Evolutionary conservation across 2,329 filamentous ascomycete species (phyloP), one percentile per base, ranked within the genome.

Genomic region (Phyllosticta paracitricarpa): DNA sequence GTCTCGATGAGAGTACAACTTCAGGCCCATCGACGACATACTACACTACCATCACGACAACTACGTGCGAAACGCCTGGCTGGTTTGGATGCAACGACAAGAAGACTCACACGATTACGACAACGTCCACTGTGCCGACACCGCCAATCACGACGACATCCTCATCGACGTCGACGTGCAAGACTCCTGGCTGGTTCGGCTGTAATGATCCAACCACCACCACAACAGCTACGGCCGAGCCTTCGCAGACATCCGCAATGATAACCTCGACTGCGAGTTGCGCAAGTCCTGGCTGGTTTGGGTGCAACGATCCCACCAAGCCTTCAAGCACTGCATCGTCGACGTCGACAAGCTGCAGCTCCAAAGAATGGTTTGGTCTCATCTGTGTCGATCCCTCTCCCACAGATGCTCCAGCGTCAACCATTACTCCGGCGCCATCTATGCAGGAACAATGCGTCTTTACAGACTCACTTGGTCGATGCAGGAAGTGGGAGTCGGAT

Each of bases 1-100:
- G 85, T 70, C 76, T 89, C 51, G 88, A 90, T 66, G 82, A 86
- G 72, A 81, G 81, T 2, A 87, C 85, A 0, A 79, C 75, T 0
- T 73, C 70, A 6, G 74, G 69, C 7, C 69, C 71, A 0, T 74
- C 77, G 2, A 78, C 77, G 12, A 78, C 81, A 0, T 78, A 78
- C 7, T 55, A 52, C 8, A 59, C 53, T 5, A 59, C 55, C 40
- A 62, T 60, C n/a, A 58, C 61, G 7, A 70, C 70, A 3, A 72
- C 67, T 56, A 72, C 66, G 30, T 73, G 71, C 58, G 66, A 72
- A 24, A 73, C 71, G 10, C 61, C 61, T 24, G 61, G 61, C n/a
- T 62, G 61, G 61, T 62, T 62, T n/a, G 61, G 61, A 51, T 62
- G 61, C 57, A 62, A 62, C 54, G 72, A 74, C 55, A 64, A 70